A percentile compares a stretch with the other conserved stretches of the same genome.
Conservation (phyloP, 2,329 filamentous ascomycete species). For the Arthroderma sp. region DNA sequence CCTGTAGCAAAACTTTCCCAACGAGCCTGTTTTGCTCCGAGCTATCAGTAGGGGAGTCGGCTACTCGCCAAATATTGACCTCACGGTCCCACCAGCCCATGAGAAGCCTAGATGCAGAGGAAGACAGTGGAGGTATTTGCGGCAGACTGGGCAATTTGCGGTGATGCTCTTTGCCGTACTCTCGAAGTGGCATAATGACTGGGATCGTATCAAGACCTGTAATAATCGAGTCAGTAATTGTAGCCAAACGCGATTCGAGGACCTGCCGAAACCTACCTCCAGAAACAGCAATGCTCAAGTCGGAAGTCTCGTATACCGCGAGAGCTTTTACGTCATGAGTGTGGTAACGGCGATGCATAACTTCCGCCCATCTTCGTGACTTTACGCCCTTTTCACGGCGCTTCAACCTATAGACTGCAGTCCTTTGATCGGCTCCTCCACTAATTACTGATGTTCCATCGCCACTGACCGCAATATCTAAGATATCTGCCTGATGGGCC, state of each 20-base stretch:
- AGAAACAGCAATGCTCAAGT: slow-evolving; percentile 76
- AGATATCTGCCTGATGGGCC: slow-evolving; percentile 75
- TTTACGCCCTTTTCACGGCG: slow-evolving; percentile 38
- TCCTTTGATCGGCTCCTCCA: slow-evolving; percentile 81
- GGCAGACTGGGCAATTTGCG: slow-evolving; percentile 72
- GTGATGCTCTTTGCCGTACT: slow-evolving; percentile 67
- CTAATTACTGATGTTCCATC: slow-evolving; percentile 76
- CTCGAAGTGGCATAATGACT: slow-evolving; percentile 65
- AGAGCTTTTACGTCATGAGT: slow-evolving; percentile 91
- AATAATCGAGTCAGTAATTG: slow-evolving; percentile 2
- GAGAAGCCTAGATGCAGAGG: slow-evolving; percentile 59
- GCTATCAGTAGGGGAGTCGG: slow-evolving; percentile 33
- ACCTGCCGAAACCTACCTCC: slow-evolving; percentile 48
- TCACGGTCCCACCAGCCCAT: slow-evolving; percentile 89
- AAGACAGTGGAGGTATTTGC: slow-evolving; percentile 58
- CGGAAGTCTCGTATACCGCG: slow-evolving; percentile 72
- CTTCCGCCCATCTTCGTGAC: slow-evolving; percentile 61
- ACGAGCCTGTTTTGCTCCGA: slow-evolving; percentile 40
- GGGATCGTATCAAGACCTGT: slow-evolving; percentile 74
- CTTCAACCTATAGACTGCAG: slow-evolving; percentile 63
- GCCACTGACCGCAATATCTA: slow-evolving; percentile 70
- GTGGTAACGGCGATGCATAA: slow-evolving; percentile 77
- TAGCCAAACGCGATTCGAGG: not conserved
- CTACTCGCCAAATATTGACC: slow-evolving; percentile 65
- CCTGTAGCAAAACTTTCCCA: slow-evolving; percentile 50